Conservation (phyloP, 208 protist species). For the Acanthamoeba sp. region DNA sequence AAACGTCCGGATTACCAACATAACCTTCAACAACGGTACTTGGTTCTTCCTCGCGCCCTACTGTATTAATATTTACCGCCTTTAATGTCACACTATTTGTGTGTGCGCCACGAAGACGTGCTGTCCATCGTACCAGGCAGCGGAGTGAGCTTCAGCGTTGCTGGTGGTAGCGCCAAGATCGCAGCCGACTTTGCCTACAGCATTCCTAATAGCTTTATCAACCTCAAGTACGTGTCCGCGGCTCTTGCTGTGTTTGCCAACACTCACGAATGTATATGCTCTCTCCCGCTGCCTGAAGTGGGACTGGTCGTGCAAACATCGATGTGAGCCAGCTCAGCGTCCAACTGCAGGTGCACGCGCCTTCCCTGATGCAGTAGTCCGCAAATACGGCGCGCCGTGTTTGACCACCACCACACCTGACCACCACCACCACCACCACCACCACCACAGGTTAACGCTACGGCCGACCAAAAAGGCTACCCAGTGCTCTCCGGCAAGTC, state of each 20-base stretch:
- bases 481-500: neutral
- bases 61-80: too few species aligned
- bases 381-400: too few species aligned
- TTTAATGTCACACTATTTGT: neutral
- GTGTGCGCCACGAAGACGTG: neutral
- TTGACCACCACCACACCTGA: too few species aligned
- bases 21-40: neutral
- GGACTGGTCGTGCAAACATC: neutral
- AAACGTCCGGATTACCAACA: constrained; percentile 17
- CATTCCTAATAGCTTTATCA: neutral
- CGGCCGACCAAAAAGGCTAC: constrained; percentile 20
- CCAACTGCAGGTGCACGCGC: neutral
- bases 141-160: constrained; percentile 13
- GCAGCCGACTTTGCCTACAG: neutral
- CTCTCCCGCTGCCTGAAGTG: neutral
- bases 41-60: too few species aligned
- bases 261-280: too few species aligned
- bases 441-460: neutral
- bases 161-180: neutral
- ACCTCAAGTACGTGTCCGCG: constrained; percentile 6
- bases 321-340: neutral
- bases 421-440: too few species aligned
- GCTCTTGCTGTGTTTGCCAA: too few species aligned
- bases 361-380: neutral
- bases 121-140: neutral